These are phyloP conservation scores for Saraca asoca DNA, from an alignment of 331 rosid species.

Conservation along the genomic window DNA sequence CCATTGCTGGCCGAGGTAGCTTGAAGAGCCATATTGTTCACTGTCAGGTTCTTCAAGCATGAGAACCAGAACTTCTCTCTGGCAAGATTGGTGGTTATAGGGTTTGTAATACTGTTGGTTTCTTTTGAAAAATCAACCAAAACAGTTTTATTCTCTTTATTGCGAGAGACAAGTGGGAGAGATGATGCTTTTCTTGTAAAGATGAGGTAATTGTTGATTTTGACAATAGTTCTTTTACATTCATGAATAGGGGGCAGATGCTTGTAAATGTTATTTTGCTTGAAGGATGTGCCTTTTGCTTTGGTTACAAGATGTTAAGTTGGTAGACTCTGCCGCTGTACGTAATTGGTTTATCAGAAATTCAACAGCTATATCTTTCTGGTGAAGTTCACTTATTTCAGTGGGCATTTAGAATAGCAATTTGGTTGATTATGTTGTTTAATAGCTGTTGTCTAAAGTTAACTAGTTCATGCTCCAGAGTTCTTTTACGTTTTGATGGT, in stretches of 20 bases:
- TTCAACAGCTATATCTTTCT: constrained; percentile 18
- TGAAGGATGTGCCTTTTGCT: constrained; percentile 47
- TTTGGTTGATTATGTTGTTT: constrained; percentile 5
- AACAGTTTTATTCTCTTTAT: constrained; percentile 35
- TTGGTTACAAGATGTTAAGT: constrained; percentile 47
- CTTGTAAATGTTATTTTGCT: constrained; percentile 63
- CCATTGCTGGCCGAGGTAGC: constrained; percentile 82
- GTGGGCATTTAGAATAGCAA: constrained; percentile 23
- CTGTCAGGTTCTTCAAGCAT: constrained; percentile 97
- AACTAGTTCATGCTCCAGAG: not conserved
- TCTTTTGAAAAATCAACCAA: constrained; percentile 27
- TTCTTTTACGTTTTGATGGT: not conserved
- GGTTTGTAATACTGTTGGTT: constrained; percentile 36
- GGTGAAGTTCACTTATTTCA: constrained; percentile 16
- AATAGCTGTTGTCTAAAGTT: not conserved
- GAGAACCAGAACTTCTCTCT: constrained; percentile 38
- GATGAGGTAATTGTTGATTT: constrained; percentile 50
- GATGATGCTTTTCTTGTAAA: constrained; percentile 39
- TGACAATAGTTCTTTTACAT: constrained; percentile 54
- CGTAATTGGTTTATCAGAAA: constrained; percentile 43
- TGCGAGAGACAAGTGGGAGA: constrained; percentile 32
- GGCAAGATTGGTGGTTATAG: constrained; percentile 31
- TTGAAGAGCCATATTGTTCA: constrained; percentile 96
- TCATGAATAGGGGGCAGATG: constrained; percentile 61
- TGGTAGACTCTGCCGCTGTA: constrained; percentile 65